These are phyloP conservation scores for Sporobolomyces phaffii DNA, from an alignment of 768 basidiomycete species.

Conservation along the genomic window DNA sequence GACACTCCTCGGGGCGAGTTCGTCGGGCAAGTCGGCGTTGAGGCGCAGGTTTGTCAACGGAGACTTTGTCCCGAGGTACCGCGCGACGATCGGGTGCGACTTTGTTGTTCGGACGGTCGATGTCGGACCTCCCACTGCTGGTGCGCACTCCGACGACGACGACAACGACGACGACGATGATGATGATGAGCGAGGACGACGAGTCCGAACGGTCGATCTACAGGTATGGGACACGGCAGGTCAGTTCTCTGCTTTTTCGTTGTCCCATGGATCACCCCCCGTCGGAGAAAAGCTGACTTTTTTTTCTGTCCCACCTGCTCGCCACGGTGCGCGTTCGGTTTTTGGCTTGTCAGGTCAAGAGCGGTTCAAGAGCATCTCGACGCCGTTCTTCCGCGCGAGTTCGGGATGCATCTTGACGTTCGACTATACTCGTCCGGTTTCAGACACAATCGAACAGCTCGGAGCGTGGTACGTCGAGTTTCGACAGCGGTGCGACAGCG, in stretches of 20 bases:
- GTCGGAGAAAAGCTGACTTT: slow-evolving; percentile 16
- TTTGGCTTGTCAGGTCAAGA: slow-evolving; percentile 63
- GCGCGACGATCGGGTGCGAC: slow-evolving; percentile 83
- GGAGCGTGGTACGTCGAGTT: slow-evolving; percentile 77
- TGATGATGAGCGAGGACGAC: slow-evolving; percentile 47
- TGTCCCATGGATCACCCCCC: neutral
- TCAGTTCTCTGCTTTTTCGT: neutral
- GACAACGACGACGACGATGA: neutral
- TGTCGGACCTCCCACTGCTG: too few relatives aligned
- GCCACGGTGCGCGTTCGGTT: neutral
- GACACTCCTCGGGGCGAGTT: slow-evolving; percentile 71
- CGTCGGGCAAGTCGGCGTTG: slow-evolving; percentile 63
- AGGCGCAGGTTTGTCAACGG: slow-evolving; percentile 60
- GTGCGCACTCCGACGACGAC: too few relatives aligned
- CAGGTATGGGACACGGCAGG: slow-evolving; percentile 59
- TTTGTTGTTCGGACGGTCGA: slow-evolving; percentile 42
- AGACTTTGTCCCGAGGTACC: slow-evolving; percentile 67
- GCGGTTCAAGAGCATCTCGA: slow-evolving; percentile 72
- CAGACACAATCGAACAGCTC: slow-evolving; percentile 55
- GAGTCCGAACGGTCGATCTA: slow-evolving; percentile 54
- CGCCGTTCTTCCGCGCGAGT: slow-evolving; percentile 77
- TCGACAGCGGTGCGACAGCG: slow-evolving; percentile 56
- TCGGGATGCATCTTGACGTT: slow-evolving; percentile 77
- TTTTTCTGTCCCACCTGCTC: too few relatives aligned
- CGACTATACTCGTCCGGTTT: slow-evolving; percentile 60